These are phyloP conservation scores for Pythium pyrilobum DNA, from an alignment of 352 stramenopile species.

Conservation along the genomic window DNA sequence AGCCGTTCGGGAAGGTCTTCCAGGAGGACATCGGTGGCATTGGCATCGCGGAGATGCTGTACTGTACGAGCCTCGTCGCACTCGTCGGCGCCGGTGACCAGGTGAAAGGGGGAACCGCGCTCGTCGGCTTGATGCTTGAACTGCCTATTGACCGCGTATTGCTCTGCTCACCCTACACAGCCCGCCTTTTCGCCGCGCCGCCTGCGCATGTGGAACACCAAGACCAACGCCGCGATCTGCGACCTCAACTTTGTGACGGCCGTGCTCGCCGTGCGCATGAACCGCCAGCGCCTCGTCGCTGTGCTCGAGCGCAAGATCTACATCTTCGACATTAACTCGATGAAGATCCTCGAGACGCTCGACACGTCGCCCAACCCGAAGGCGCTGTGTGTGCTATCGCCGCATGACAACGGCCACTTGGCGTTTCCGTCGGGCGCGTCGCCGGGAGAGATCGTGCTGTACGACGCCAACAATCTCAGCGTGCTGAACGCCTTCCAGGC, in stretches of 20 bases:
- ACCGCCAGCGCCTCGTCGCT: constrained; percentile 83
- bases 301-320: constrained; percentile 89
- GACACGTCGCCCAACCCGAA: constrained; percentile 87
- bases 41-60: constrained; percentile 90
- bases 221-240: constrained; percentile 86
- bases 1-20: constrained; percentile 89
- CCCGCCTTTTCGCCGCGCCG: constrained; percentile 87
- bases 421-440: constrained; percentile 78
- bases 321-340: constrained; percentile 93
- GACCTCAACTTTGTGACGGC: constrained; percentile 91
- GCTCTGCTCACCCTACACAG: constrained; percentile 16
- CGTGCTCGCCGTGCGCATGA: constrained; percentile 89
- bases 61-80: constrained; percentile 90
- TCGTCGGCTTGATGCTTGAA: background rate
- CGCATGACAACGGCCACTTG: constrained; percentile 81
- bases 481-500: constrained; percentile 90
- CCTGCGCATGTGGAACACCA: constrained; percentile 91
- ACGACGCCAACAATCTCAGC: constrained; percentile 90
- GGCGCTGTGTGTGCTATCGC: constrained; percentile 77
- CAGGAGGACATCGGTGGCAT: constrained; percentile 86
- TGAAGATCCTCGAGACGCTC: constrained; percentile 91
- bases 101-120: constrained; percentile 22
- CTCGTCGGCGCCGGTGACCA: constrained; percentile 88
- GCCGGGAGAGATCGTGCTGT: constrained; percentile 88
- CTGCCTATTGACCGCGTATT: background rate